Conservation (phyloP, 2,329 filamentous ascomycete species). For the Pseudopyrenochaeta lycopersici region DNA sequence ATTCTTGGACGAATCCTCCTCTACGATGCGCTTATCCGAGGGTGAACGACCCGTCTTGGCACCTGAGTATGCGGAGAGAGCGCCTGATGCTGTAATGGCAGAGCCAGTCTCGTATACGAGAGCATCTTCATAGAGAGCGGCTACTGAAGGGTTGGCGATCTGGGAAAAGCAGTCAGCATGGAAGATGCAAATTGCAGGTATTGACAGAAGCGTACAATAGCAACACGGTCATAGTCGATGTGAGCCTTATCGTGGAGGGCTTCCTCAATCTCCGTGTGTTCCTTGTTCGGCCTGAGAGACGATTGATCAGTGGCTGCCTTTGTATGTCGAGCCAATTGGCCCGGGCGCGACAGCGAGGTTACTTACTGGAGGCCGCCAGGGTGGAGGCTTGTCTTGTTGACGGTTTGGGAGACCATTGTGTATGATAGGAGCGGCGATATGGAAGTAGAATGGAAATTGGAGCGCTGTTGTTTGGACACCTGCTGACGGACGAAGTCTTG, state of each 20-base stretch:
- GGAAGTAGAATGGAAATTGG: conserved; percentile 68
- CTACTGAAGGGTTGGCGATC: conserved; percentile 91
- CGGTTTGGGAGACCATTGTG: conserved; percentile 60
- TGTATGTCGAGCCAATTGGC: background rate
- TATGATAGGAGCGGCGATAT: conserved; percentile 48
- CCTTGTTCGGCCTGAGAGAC: conserved; percentile 72
- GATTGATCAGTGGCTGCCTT: conserved; percentile 23
- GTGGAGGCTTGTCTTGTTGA: conserved; percentile 94
- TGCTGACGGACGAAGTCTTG: conserved; percentile 67
- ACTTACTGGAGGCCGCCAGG: conserved; percentile 89
- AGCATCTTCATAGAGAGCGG: conserved; percentile 98
- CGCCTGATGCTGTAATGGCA: conserved; percentile 94
- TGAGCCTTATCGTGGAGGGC: conserved; percentile 97
- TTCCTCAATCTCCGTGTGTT: conserved; percentile 97
- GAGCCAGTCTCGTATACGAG: conserved; percentile 97
- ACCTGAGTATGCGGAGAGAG: conserved; percentile 95
- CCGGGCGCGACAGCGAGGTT: conserved; percentile 12
- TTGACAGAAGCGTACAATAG: conserved; percentile 75
- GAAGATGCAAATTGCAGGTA: background rate
- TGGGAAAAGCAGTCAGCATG: conserved; percentile 40
- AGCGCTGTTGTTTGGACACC: conserved; percentile 65
- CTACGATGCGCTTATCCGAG: conserved; percentile 95
- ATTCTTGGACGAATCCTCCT: conserved; percentile 87
- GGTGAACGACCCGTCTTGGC: conserved; percentile 98
- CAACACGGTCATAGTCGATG: conserved; percentile 98